A percentile compares a stretch with the other conserved stretches of the same genome.
These are phyloP conservation scores for Hydnomerulius pinastri DNA, from an alignment of 768 basidiomycete species.

Conservation along the genomic window DNA sequence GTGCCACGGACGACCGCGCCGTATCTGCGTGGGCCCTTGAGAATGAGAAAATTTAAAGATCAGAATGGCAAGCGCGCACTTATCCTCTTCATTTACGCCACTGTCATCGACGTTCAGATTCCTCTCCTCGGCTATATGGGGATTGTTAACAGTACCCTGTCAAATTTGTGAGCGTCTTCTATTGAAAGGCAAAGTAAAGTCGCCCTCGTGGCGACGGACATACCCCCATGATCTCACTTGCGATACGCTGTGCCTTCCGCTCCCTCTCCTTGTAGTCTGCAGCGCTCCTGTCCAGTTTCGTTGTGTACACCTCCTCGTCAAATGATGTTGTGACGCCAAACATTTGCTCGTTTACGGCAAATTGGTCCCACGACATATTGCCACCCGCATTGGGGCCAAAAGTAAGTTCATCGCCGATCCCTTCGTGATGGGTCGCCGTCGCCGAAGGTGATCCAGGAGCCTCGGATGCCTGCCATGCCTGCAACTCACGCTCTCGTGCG, in stretches of 20 bases:
- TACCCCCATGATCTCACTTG: conserved; percentile 89
- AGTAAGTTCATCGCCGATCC: conserved; percentile 63
- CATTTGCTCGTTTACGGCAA: conserved; percentile 86
- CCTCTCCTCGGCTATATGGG: conserved; percentile 91
- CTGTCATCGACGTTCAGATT: conserved; percentile 62
- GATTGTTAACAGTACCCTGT: conserved; percentile 67
- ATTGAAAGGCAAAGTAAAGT: conserved; percentile 3
- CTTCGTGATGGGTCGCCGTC: conserved; percentile 27
- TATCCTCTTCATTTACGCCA: conserved; percentile 92
- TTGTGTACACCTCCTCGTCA: conserved; percentile 94
- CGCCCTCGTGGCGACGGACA: conserved; percentile 26
- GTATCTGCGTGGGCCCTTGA: conserved; percentile 55
- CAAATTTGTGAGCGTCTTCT: conserved; percentile 12
- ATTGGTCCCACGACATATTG: conserved; percentile 81
- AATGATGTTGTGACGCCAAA: conserved; percentile 92
- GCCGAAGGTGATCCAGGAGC: conserved; percentile 32
- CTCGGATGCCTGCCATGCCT: conserved; percentile 66
- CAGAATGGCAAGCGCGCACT: conserved; percentile 51
- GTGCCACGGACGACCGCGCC: conserved; percentile 87
- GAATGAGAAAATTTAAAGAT: conserved; percentile 20
- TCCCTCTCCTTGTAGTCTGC: conserved; percentile 90
- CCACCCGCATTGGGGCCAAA: conserved; percentile 57
- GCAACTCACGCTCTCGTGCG: conserved; percentile 73
- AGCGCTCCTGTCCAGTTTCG: conserved; percentile 81
- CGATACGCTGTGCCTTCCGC: conserved; percentile 82